phyloP scores from a whole-genome alignment of 78 protist species.

The Tieghemostelium lacteum region DNA sequence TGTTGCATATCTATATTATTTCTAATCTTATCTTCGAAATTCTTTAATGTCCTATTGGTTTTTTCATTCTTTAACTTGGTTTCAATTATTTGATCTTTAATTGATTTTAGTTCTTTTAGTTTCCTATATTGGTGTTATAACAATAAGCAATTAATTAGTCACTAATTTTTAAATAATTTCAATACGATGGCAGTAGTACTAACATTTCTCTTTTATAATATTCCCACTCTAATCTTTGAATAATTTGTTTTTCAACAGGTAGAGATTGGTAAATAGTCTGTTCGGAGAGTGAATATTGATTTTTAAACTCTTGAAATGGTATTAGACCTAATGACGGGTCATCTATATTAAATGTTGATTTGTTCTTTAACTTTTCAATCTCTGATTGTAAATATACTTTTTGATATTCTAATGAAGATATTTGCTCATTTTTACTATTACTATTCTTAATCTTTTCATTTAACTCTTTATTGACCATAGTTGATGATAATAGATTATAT shows the following conservation, averaged over 20 bases:
- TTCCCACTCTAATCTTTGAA: conserved; percentile 68
- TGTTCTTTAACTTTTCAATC: not conserved
- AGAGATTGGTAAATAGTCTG: not conserved
- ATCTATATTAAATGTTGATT: conserved; percentile 10
- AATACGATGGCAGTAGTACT: not conserved
- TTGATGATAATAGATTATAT: too few relatives aligned
- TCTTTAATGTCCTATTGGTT: not conserved
- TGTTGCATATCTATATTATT: not conserved
- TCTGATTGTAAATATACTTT: conserved; percentile 7
- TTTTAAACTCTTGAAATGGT: not conserved
- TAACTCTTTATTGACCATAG: too few relatives aligned
- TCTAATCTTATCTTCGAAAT: conserved; percentile 35
- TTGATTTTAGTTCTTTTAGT: not conserved
- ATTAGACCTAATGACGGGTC: conserved; percentile 18
- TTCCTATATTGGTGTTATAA: conserved; percentile 18
- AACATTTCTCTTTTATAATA: conserved; percentile 23
- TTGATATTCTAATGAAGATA: conserved; percentile 13
- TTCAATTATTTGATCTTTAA: not conserved
- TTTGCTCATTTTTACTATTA: not conserved
- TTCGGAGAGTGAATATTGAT: not conserved
- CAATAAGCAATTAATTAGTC: not conserved
- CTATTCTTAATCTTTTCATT: too few relatives aligned
- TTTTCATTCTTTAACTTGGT: not conserved
- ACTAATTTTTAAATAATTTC: not conserved
- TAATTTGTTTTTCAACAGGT: conserved; percentile 6